phyloP scores from a whole-genome alignment of 176 grass and related monocot genomes.

The Metroxylon sagu region DNA sequence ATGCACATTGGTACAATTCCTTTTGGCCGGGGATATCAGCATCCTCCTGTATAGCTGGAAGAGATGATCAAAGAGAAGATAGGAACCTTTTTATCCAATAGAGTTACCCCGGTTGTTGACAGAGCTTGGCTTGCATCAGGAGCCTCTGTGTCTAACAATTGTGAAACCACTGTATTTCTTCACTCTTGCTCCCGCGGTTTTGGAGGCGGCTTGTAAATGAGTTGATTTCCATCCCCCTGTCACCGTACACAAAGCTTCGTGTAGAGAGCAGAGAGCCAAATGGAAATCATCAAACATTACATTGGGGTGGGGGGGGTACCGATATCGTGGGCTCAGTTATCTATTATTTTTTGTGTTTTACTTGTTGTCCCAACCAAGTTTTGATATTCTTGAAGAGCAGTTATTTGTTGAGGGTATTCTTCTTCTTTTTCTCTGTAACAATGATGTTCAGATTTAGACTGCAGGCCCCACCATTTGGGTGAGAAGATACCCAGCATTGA shows the following conservation, averaged over 20 bases:
- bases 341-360: too few species aligned
- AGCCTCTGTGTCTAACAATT: not conserved
- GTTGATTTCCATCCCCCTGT: not conserved
- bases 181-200: not conserved
- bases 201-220: not conserved
- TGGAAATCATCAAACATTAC: not conserved
- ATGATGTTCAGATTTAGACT: too few species aligned
- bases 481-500: too few species aligned
- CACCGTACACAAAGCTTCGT: not conserved
- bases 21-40: slow-evolving; percentile 7
- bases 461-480: too few species aligned
- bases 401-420: too few species aligned
- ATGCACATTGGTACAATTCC: slow-evolving; percentile 13
- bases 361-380: too few species aligned
- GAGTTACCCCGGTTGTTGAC: not conserved
- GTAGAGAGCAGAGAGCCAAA: not conserved
- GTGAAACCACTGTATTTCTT: not conserved
- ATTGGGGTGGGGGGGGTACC: not conserved
- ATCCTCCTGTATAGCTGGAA: slow-evolving; percentile 19
- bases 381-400: too few species aligned
- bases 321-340: too few species aligned
- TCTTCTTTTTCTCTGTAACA: too few species aligned
- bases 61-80: slow-evolving; percentile 13
- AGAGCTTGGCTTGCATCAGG: not conserved
- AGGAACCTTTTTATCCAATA: not conserved